phyloP scores from a whole-genome alignment of 208 protist genomes.

The Phytomonas sp. region DNA sequence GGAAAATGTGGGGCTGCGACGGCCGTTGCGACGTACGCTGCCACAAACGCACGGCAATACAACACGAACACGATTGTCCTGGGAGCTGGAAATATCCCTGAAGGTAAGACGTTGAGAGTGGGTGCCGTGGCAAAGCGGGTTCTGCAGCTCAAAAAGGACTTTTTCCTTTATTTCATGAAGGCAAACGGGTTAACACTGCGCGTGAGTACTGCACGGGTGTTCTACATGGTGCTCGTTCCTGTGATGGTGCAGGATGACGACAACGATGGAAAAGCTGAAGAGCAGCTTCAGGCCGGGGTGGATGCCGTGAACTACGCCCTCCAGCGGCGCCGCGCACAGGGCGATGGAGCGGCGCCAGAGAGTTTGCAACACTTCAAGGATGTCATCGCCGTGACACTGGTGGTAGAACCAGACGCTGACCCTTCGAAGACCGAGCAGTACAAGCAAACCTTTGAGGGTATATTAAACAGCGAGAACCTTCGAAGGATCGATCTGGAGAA shows the following conservation, averaged over 20 bases:
- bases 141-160: slow-evolving; percentile 17
- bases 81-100: slow-evolving; percentile 28
- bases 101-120: slow-evolving; percentile 30
- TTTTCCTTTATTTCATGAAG: slow-evolving; percentile 43
- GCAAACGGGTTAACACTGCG: slow-evolving; percentile 29
- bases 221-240: slow-evolving; percentile 29
- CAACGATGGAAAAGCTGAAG: not conserved
- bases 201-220: slow-evolving; percentile 22
- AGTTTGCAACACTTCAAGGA: not conserved
- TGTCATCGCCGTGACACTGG: not conserved
- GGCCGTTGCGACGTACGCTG: not conserved
- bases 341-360: not conserved
- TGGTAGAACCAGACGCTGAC: not conserved
- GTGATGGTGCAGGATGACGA: slow-evolving; percentile 2
- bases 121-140: slow-evolving; percentile 24
- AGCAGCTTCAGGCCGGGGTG: not conserved
- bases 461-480: not conserved
- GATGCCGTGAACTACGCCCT: not conserved
- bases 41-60: not conserved
- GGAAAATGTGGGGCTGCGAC: not conserved
- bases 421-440: not conserved
- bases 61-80: not conserved
- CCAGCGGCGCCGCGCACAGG: not conserved
- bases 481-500: not conserved
- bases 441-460: not conserved